A percentile compares a stretch with the other conserved stretches of the same genome.
phyloP scores from a whole-genome alignment of 2,329 filamentous ascomycete genomes.

The Byssochlamys sp. region DNA sequence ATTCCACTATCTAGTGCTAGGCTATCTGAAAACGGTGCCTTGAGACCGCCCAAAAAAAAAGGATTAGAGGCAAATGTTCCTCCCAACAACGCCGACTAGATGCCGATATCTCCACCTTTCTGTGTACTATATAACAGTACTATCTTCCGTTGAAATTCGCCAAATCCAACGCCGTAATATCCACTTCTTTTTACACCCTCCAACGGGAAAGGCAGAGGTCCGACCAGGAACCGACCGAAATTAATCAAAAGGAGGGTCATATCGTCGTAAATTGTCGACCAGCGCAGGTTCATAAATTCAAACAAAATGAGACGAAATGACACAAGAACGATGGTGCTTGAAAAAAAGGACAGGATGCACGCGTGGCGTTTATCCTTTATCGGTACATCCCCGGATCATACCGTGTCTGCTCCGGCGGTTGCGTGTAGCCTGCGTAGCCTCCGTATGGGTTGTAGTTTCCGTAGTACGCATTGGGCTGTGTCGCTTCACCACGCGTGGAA shows the following conservation, averaged over 20 bases:
- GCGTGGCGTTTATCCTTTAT: neutral
- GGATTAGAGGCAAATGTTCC: neutral
- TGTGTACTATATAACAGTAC: neutral
- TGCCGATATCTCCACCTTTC: neutral
- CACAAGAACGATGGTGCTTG: neutral
- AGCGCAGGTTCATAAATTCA: neutral
- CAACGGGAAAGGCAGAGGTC: neutral
- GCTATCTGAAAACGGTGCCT: neutral
- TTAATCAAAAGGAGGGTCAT: neutral
- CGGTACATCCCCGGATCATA: slow-evolving; percentile 20
- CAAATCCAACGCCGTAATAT: neutral
- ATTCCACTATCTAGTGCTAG: neutral
- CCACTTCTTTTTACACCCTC: neutral
- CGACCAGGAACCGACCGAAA: neutral
- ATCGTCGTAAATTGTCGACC: neutral
- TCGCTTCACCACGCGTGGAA: slow-evolving; percentile 11
- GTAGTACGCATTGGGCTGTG: slow-evolving; percentile 5
- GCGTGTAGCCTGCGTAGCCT: slow-evolving; percentile 16
- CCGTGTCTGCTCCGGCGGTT: slow-evolving; percentile 21
- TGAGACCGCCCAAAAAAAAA: too few relatives aligned
- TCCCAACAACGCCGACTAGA: neutral
- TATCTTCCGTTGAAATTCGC: neutral
- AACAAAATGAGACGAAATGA: neutral
- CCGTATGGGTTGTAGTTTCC: neutral
- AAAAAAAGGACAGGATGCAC: neutral